Conservation (phyloP, 2,329 filamentous ascomycete genomes). For the Uncinocarpus reesii region DNA sequence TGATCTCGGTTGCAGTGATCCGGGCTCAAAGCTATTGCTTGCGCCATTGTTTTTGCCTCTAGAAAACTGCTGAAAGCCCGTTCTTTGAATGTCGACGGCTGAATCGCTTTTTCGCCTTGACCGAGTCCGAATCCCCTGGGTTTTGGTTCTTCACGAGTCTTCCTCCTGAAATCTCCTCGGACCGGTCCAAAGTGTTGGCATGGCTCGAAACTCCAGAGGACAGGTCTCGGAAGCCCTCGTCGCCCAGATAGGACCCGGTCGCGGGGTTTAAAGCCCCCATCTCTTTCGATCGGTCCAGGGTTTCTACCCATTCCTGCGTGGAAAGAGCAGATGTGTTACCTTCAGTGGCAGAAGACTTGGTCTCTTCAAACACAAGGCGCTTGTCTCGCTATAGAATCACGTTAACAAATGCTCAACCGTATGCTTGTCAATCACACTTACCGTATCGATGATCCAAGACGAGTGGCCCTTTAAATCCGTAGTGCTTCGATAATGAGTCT, state of each 20-base stretch:
- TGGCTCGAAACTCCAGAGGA: slow-evolving; percentile 62
- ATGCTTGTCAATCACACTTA: slow-evolving; percentile 44
- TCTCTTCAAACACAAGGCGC: slow-evolving; percentile 87
- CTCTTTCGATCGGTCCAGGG: slow-evolving; percentile 74
- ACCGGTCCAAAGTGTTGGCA: slow-evolving; percentile 36
- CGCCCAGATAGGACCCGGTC: slow-evolving; percentile 54
- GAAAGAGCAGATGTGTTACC: slow-evolving; percentile 55
- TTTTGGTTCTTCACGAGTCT: slow-evolving; percentile 37
- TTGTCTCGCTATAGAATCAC: slow-evolving; percentile 57
- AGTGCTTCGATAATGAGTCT: slow-evolving; percentile 68
- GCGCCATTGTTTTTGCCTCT: slow-evolving; percentile 7
- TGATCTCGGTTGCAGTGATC: slow-evolving; percentile 1
- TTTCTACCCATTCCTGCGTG: slow-evolving; percentile 86
- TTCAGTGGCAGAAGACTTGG: slow-evolving; percentile 59
- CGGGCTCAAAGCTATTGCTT: neutral
- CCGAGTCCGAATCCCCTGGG: slow-evolving; percentile 41
- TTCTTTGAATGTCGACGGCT: slow-evolving; percentile 91
- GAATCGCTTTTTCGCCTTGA: slow-evolving; percentile 57
- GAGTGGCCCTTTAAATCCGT: slow-evolving; percentile 78
- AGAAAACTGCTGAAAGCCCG: slow-evolving; percentile 83
- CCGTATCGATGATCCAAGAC: slow-evolving; percentile 85
- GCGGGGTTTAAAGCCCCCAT: slow-evolving; percentile 58
- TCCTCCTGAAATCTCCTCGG: slow-evolving; percentile 34
- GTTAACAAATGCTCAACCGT: neutral
- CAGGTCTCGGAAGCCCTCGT: slow-evolving; percentile 58